phyloP scores from a whole-genome alignment of 768 basidiomycete species.

The Termitomyces sp. region DNA sequence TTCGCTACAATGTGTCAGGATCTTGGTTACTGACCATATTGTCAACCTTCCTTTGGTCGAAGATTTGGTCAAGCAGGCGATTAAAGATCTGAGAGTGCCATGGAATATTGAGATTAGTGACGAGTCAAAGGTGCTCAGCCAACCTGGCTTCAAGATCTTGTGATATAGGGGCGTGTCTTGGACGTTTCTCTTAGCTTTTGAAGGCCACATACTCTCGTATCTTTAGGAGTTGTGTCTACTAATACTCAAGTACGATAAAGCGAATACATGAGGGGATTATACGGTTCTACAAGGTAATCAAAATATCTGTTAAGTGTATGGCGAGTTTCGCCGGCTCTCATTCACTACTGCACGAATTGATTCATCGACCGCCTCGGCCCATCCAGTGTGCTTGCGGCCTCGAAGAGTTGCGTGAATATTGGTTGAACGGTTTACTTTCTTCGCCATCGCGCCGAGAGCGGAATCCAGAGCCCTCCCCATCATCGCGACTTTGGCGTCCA shows the following conservation, averaged over 20 bases:
- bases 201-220: neutral
- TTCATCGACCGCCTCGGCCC: neutral
- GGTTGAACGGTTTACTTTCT: neutral
- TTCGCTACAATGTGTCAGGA: neutral
- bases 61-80: slow-evolving; percentile 1
- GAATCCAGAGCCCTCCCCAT: neutral
- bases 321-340: neutral
- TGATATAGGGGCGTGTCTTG: neutral
- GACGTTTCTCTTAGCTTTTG: neutral
- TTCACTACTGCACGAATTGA: neutral
- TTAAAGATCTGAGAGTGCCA: neutral
- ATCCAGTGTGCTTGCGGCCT: neutral
- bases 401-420: neutral
- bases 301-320: neutral
- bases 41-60: slow-evolving; percentile 1
- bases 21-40: neutral
- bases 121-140: neutral
- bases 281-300: slow-evolving; percentile 4
- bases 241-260: neutral
- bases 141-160: neutral
- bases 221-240: neutral
- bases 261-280: slow-evolving; percentile 2
- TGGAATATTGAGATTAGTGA: slow-evolving; percentile 1
- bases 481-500: neutral
- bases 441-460: neutral